phyloP scores from a whole-genome alignment of 306 rosid species.

The Neltuma alba region DNA sequence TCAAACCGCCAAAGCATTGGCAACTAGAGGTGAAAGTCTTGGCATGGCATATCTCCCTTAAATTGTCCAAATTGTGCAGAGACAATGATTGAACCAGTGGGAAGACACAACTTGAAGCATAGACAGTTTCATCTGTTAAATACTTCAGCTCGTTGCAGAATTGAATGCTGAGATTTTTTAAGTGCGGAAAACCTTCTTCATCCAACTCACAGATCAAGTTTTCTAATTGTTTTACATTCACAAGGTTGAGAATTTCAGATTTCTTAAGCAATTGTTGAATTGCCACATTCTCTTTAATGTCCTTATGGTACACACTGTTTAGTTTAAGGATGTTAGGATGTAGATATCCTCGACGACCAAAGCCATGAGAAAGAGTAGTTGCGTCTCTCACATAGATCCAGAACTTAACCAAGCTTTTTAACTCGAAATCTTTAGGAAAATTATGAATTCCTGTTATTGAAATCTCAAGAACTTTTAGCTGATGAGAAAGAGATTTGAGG shows the following conservation, averaged over 20 bases:
- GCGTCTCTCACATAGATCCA: constrained; percentile 29
- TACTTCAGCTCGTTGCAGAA: constrained; percentile 29
- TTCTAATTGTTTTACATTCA: constrained; percentile 12
- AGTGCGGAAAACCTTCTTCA: constrained; percentile 18
- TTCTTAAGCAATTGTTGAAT: constrained; percentile 17
- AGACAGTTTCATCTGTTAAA: not conserved
- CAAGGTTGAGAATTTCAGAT: constrained; percentile 26
- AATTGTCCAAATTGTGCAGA: constrained; percentile 2
- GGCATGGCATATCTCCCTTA: constrained; percentile 1
- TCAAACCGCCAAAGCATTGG: constrained; percentile 23
- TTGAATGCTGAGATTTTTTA: constrained; percentile 12
- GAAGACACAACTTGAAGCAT: constrained; percentile 3
- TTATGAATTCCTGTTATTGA: not conserved
- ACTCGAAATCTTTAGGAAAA: not conserved
- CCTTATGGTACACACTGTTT: not conserved
- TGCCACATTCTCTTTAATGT: not conserved
- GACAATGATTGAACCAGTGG: constrained; percentile 22
- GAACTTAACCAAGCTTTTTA: constrained; percentile 10
- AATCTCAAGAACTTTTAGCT: constrained; percentile 32
- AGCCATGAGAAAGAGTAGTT: constrained; percentile 11
- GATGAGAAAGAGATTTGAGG: constrained; percentile 23
- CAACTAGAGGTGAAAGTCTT: constrained; percentile 2
- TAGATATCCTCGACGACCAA: constrained; percentile 17
- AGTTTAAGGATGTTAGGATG: constrained; percentile 25
- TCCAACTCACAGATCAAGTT: constrained; percentile 9